Conservation (phyloP, 2,329 filamentous ascomycete species). For the Verticillium nubilum region DNA sequence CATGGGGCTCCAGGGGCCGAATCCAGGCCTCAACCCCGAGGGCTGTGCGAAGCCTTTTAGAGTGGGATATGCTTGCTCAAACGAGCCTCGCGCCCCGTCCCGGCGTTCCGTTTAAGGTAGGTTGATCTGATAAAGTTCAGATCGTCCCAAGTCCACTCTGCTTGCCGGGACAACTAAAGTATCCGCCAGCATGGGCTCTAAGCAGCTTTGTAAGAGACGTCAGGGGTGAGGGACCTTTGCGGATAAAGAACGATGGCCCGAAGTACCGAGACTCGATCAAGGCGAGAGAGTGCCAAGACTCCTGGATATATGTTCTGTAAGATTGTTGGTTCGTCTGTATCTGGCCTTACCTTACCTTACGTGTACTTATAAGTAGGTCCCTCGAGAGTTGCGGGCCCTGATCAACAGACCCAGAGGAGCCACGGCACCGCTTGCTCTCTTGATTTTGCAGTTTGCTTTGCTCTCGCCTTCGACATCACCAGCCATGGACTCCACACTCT, state of each 20-base stretch:
- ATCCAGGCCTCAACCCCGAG: background rate
- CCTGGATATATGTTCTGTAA: background rate
- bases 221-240: background rate
- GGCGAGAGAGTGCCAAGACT: background rate
- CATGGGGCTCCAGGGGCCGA: background rate
- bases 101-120: background rate
- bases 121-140: background rate
- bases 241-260: background rate
- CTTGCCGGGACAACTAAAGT: background rate
- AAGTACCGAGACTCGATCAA: background rate
- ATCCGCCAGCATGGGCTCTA: background rate
- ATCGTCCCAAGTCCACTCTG: background rate
- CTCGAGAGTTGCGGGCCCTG: background rate
- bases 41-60: background rate
- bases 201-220: background rate
- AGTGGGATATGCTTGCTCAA: background rate
- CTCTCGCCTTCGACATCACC: background rate
- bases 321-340: too few relatives aligned
- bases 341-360: too few relatives aligned
- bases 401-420: background rate
- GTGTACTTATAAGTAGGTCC: background rate
- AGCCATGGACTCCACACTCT: slow-evolving; percentile 10
- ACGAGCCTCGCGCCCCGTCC: background rate
- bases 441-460: background rate
- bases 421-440: background rate